Percentiles rank a stretch among this genome's conserved stretches.
These are phyloP conservation scores for Guadua angustifolia DNA, from an alignment of 176 grass and related monocot species.

Conservation along the genomic window DNA sequence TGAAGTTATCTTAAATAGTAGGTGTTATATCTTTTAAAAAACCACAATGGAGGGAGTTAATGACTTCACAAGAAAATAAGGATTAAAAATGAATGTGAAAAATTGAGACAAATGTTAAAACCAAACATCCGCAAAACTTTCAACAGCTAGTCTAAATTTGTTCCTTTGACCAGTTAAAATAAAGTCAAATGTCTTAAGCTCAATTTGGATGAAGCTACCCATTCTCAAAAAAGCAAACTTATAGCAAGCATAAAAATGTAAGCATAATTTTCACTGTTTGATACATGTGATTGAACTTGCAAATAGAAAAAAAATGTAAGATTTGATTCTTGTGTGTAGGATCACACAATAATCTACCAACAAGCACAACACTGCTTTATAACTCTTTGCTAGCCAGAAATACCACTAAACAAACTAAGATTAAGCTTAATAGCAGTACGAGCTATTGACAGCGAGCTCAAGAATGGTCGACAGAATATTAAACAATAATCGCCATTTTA, in stretches of 20 bases:
- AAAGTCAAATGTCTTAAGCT: not conserved
- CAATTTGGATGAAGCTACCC: not conserved
- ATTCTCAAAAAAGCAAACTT: not conserved
- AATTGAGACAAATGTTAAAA: not conserved
- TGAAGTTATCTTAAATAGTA: no score
- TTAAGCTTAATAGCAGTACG: no score
- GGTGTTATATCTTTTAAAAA: not conserved
- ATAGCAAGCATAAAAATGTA: not conserved
- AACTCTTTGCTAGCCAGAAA: no score
- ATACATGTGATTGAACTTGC: not conserved
- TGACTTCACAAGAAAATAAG: slow-evolving; percentile 4
- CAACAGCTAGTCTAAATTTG: not conserved
- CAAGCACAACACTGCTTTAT: no score
- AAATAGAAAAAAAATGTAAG: not conserved
- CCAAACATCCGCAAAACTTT: not conserved
- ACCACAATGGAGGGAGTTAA: not conserved
- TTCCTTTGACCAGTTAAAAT: not conserved
- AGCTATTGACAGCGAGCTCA: no score
- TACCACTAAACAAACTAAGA: no score
- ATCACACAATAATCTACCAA: no score
- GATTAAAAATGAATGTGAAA: not conserved
- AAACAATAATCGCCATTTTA: no score
- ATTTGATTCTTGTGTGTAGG: not conserved
- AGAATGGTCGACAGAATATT: no score
- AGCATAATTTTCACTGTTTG: not conserved